Base-by-base conservation (phyloP, 306 rosid species). In the Alnus glutinosa region DNA sequence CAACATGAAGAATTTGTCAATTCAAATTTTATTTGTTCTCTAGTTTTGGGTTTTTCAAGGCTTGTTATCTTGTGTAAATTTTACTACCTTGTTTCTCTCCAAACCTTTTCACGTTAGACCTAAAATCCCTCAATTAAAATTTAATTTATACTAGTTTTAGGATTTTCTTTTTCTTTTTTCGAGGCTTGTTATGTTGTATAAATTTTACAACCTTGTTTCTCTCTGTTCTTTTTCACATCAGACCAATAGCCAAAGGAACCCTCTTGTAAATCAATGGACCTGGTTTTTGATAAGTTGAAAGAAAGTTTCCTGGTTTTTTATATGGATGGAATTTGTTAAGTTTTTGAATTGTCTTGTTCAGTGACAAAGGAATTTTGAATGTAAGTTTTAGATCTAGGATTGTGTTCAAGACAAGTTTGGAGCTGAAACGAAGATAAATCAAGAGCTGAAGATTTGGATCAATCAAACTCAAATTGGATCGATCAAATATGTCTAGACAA, bases 31-130 rank as follows among this genome's bases (percentile, higher is more conserved):
- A 72, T 85, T 48, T 8, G 75, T 82, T 85, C 57, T 49, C 57
- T 49, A 28, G 49, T 76, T 66, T 30, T 13, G 15, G 57, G 79
- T 77, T 84, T 78, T 42, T 15, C 75, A 68, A 57, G 77, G 75
- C 76, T 39, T 66, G 59, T 66, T 74, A 3, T 84, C 49, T 23
- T 52, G 72, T 88, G 87, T 83, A 83, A 42, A 79, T 63, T 75
- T 74, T 75, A 23, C 34, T 30, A 77, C 14, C 3, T 42, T 19
- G 63, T 2, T 71, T 44, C 11, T 62, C 19, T 4, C 46, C 69
- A 19, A 5, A 13, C 69, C 69, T 62, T 62, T 14, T 34, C 69
- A 32, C 30, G 7, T 62, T 13, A 13, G 19, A 54, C 2, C 23
- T 12, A 3, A 54, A 79, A 4, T 78, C 70, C 2, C 4, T 4